Evolutionary conservation across 345 rosid genomes (phyloP).

Genomic region (Abelmoschus esculentus): DNA sequence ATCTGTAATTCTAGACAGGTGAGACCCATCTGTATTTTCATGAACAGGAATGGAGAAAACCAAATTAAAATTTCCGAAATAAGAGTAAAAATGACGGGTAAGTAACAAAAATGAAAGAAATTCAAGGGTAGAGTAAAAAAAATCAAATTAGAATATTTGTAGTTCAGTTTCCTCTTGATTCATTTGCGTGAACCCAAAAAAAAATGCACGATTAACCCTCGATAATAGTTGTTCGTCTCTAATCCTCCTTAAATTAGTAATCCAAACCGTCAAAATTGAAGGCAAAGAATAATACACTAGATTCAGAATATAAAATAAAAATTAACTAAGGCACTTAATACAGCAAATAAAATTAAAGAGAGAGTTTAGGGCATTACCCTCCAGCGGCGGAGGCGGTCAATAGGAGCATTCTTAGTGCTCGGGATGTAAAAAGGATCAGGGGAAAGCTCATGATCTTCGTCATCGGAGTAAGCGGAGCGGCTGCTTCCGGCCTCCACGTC

Average conservation of each 20-base stretch:
- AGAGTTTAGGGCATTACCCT: slow-evolving; percentile 41
- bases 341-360: background rate
- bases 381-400: slow-evolving; percentile 68
- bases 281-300: background rate
- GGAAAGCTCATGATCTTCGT: slow-evolving; percentile 16
- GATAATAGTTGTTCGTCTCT: background rate
- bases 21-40: background rate
- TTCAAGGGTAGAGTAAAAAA: background rate
- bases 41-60: background rate
- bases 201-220: background rate
- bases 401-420: slow-evolving; percentile 63
- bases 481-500: slow-evolving; percentile 50
- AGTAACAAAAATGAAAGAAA: background rate
- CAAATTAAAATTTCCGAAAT: background rate
- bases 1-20: background rate
- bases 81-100: background rate
- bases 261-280: background rate
- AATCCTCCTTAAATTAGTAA: slow-evolving; percentile 1
- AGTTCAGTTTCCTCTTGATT: background rate
- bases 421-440: slow-evolving; percentile 55
- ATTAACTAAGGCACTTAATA: background rate
- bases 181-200: background rate
- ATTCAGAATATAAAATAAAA: background rate
- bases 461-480: slow-evolving; percentile 14
- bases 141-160: background rate